phyloP scores from a whole-genome alignment of 1,139 yeast genomes.

The Hansenula lynferdii region DNA sequence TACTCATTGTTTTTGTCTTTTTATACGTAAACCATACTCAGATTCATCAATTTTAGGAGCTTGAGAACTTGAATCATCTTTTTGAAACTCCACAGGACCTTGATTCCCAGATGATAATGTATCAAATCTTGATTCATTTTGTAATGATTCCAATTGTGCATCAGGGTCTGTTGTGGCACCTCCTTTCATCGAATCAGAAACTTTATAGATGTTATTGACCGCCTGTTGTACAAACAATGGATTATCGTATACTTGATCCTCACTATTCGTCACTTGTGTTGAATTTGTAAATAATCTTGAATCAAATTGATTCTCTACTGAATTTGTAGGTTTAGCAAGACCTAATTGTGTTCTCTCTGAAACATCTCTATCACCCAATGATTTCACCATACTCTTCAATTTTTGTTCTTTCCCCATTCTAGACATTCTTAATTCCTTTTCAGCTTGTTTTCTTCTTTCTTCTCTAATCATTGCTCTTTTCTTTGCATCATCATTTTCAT shows the following conservation, averaged over 20 bases:
- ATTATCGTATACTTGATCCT: conserved; percentile 49
- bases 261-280: conserved; percentile 35
- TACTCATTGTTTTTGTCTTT: conserved; percentile 11
- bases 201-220: conserved; percentile 43
- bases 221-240: conserved; percentile 54
- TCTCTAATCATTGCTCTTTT: conserved; percentile 36
- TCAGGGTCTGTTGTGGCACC: conserved; percentile 23
- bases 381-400: conserved; percentile 37
- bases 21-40: conserved; percentile 22
- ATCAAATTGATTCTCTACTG: conserved; percentile 44
- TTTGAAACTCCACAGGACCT: conserved; percentile 53
- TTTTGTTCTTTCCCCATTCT: conserved; percentile 42
- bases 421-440: conserved; percentile 38
- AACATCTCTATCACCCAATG: conserved; percentile 41
- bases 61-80: conserved; percentile 25
- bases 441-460: conserved; percentile 41
- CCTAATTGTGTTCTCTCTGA: conserved; percentile 53
- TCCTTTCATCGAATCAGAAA: conserved; percentile 14
- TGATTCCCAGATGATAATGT: conserved; percentile 26
- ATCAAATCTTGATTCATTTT: conserved; percentile 31
- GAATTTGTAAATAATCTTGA: conserved; percentile 47
- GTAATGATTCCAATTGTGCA: conserved; percentile 26
- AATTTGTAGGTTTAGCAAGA: conserved; percentile 35
- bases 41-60: conserved; percentile 16
- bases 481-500: conserved; percentile 21